These are phyloP conservation scores for Geum urbanum DNA, from an alignment of 306 rosid genomes.

Conservation along the genomic window DNA sequence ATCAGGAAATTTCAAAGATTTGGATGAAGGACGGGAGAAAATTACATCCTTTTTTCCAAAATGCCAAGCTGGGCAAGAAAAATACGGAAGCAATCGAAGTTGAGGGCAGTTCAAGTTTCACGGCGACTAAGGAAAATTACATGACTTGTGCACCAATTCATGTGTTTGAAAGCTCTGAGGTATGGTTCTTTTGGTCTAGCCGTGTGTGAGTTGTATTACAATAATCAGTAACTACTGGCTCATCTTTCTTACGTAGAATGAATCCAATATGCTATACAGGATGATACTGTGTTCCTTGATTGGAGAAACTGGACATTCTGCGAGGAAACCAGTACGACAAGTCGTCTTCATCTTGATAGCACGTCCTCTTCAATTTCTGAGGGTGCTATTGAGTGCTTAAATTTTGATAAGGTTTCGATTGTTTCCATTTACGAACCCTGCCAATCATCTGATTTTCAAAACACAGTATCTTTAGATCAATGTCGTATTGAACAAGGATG, in stretches of 20 bases:
- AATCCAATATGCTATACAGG: conserved; percentile 49
- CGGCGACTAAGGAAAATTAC: conserved; percentile 26
- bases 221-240: neutral
- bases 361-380: conserved; percentile 32
- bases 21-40: conserved; percentile 48
- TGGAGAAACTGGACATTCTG: conserved; percentile 68
- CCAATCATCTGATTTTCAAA: conserved; percentile 25
- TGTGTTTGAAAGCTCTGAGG: conserved; percentile 62
- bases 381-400: conserved; percentile 54
- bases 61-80: conserved; percentile 44
- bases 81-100: conserved; percentile 32
- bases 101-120: conserved; percentile 16
- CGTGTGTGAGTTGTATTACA: conserved; percentile 15
- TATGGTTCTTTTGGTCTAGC: conserved; percentile 23
- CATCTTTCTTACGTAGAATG: conserved; percentile 14
- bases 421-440: conserved; percentile 23
- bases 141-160: conserved; percentile 51
- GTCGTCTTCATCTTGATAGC: conserved; percentile 28
- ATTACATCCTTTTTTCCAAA: conserved; percentile 70
- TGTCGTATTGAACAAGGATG: conserved; percentile 31
- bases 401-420: conserved; percentile 43
- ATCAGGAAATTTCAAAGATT: conserved; percentile 68
- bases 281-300: conserved; percentile 39
- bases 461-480: conserved; percentile 32
- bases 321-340: conserved; percentile 23